Percentiles rank a stretch among this genome's conserved stretches.
phyloP scores from a whole-genome alignment of 495 filamentous ascomycete species.

The Staphylotrichum longicolle region DNA sequence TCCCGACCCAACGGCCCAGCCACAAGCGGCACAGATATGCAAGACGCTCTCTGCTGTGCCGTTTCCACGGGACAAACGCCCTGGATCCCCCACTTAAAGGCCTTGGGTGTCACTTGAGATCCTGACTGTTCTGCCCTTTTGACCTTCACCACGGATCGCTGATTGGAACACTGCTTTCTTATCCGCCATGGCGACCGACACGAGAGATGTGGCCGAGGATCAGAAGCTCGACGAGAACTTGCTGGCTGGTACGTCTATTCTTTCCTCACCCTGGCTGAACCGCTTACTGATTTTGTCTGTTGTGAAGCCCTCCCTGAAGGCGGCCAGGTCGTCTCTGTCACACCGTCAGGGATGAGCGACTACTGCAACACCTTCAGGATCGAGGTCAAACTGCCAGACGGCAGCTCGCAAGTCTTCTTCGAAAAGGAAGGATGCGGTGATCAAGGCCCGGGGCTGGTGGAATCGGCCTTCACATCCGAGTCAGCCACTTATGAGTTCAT shows the following conservation, averaged over 20 bases:
- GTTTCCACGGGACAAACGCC: neutral
- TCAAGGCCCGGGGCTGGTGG: slow-evolving; percentile 15
- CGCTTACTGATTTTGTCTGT: neutral
- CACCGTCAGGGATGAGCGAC: slow-evolving; percentile 24
- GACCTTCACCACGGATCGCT: neutral
- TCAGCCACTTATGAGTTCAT: slow-evolving; percentile 25
- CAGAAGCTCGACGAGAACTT: slow-evolving; percentile 23
- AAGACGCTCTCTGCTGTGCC: slow-evolving; percentile 5
- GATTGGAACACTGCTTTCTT: neutral
- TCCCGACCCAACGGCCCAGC: slow-evolving; percentile 8
- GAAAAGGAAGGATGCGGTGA: slow-evolving; percentile 23
- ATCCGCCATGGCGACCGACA: slow-evolving; percentile 23
- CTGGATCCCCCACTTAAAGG: neutral
- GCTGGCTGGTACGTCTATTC: slow-evolving; percentile 16
- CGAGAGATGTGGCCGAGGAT: slow-evolving; percentile 18
- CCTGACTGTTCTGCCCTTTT: neutral
- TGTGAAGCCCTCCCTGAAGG: slow-evolving; percentile 22
- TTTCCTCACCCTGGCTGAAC: neutral
- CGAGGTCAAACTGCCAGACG: slow-evolving; percentile 25
- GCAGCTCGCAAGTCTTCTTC: slow-evolving; percentile 23
- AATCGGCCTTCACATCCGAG: slow-evolving; percentile 22
- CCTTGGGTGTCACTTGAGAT: neutral
- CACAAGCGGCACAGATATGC: slow-evolving; percentile 13
- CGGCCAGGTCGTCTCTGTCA: slow-evolving; percentile 24
- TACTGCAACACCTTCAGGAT: slow-evolving; percentile 26